Conservation (phyloP, 305 asterid genomes). For the Fraxinus albicans region DNA sequence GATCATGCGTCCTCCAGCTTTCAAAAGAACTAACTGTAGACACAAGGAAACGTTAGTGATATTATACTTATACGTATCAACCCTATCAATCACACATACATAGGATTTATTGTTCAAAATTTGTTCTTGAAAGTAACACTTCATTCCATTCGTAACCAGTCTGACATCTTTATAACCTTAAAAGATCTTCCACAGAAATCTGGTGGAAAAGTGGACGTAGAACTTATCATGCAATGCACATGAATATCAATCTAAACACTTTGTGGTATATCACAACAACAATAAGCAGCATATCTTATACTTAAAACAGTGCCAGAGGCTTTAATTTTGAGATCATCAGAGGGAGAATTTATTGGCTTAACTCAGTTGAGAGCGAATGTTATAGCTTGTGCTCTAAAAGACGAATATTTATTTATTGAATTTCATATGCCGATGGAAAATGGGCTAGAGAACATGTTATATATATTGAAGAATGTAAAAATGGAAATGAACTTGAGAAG, state of each 20-base stretch:
- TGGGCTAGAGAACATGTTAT: background rate
- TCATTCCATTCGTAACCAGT: background rate
- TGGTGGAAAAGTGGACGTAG: background rate
- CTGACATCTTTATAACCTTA: background rate
- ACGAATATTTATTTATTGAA: background rate
- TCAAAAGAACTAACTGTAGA: slow-evolving; percentile 64
- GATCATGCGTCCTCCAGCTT: slow-evolving; percentile 75
- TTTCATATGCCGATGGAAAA: background rate
- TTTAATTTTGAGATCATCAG: background rate
- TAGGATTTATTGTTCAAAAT: background rate
- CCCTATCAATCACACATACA: background rate
- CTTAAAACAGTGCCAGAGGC: background rate
- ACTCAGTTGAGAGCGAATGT: background rate
- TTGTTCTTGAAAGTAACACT: background rate
- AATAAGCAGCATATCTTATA: background rate
- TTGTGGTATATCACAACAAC: background rate
- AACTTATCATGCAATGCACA: background rate
- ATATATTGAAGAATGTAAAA: background rate
- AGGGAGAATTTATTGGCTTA: background rate
- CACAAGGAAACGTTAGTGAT: slow-evolving; percentile 1
- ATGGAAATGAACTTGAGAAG: background rate
- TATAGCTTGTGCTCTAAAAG: background rate
- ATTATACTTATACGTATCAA: background rate
- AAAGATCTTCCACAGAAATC: background rate
- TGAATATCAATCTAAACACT: background rate